Percentiles rank a stretch among this genome's conserved stretches.
Conservation (phyloP, 2,329 filamentous ascomycete species). For the Aureobasidium sp. region DNA sequence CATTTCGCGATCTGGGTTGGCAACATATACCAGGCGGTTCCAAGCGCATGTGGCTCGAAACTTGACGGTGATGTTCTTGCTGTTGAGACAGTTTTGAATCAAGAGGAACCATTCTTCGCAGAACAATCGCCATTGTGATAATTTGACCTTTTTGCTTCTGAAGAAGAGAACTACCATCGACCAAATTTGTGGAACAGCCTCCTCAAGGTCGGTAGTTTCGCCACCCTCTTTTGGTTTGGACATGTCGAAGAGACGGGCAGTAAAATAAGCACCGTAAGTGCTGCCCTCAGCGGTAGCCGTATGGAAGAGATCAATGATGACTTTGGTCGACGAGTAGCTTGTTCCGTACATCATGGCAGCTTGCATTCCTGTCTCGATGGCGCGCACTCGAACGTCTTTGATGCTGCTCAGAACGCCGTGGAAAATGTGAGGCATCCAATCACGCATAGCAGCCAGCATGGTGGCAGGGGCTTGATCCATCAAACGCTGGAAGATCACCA, state of each 20-base stretch:
- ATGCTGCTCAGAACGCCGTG: slow-evolving; percentile 72
- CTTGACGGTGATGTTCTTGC: slow-evolving; percentile 61
- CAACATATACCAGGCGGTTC: slow-evolving; percentile 73
- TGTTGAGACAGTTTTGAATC: slow-evolving; percentile 79
- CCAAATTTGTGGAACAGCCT: slow-evolving; percentile 77
- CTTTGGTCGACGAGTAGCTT: slow-evolving; percentile 60
- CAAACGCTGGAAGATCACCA: slow-evolving; percentile 72
- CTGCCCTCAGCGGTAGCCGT: slow-evolving; percentile 45
- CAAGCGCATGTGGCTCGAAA: slow-evolving; percentile 76
- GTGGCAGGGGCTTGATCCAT: slow-evolving; percentile 61
- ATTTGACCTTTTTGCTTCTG: slow-evolving; percentile 51
- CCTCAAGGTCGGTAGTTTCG: slow-evolving; percentile 47
- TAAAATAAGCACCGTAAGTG: slow-evolving; percentile 64
- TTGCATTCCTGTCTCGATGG: slow-evolving; percentile 66
- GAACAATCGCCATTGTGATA: slow-evolving; percentile 60
- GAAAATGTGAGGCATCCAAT: slow-evolving; percentile 80
- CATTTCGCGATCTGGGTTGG: slow-evolving; percentile 57
- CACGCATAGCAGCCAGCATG: slow-evolving; percentile 61
- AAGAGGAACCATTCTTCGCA: slow-evolving; percentile 69
- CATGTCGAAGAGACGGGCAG: slow-evolving; percentile 61
- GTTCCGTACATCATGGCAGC: slow-evolving; percentile 63
- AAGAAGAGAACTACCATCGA: slow-evolving; percentile 73
- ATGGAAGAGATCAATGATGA: slow-evolving; percentile 57
- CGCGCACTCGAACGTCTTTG: slow-evolving; percentile 67
- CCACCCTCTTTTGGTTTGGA: slow-evolving; percentile 40